phyloP scores from a whole-genome alignment of 2,329 filamentous ascomycete genomes.

The Penicillium sp. region DNA sequence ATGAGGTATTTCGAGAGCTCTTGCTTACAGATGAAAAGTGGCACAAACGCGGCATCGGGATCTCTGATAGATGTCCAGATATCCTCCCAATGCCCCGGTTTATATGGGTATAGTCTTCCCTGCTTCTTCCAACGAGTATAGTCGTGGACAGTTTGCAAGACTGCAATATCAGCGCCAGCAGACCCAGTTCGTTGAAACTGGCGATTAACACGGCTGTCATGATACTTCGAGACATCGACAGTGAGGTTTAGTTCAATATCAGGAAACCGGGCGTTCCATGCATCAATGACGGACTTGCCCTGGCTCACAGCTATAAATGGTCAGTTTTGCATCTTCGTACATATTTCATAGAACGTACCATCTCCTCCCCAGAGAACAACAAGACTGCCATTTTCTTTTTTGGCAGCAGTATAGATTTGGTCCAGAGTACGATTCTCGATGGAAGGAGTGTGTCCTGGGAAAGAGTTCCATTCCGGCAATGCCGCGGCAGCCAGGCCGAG shows the following conservation, averaged over 20 bases:
- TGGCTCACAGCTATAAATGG: neutral
- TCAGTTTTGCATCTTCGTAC: neutral
- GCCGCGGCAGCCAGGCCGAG: neutral
- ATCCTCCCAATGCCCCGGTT: neutral
- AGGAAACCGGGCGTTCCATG: constrained; percentile 45
- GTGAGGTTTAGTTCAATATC: constrained; percentile 58
- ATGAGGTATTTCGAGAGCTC: neutral
- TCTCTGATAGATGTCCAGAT: neutral
- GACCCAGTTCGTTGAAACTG: constrained; percentile 44
- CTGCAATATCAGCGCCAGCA: constrained; percentile 53
- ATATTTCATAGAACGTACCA: constrained; percentile 32
- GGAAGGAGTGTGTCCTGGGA: constrained; percentile 3
- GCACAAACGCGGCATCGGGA: neutral
- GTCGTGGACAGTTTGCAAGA: constrained; percentile 43
- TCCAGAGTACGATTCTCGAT: constrained; percentile 55
- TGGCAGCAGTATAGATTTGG: constrained; percentile 55
- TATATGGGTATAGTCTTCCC: constrained; percentile 41
- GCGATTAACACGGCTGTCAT: constrained; percentile 53
- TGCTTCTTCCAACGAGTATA: constrained; percentile 57
- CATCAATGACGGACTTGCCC: constrained; percentile 37
- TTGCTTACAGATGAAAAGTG: neutral
- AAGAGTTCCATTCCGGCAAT: constrained; percentile 6
- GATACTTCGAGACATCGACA: constrained; percentile 62
- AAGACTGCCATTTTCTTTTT: constrained; percentile 42
- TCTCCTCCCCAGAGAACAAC: constrained; percentile 26